Base-by-base conservation (phyloP, 768 basidiomycete genomes). In the Mycena albidolilacea region DNA sequence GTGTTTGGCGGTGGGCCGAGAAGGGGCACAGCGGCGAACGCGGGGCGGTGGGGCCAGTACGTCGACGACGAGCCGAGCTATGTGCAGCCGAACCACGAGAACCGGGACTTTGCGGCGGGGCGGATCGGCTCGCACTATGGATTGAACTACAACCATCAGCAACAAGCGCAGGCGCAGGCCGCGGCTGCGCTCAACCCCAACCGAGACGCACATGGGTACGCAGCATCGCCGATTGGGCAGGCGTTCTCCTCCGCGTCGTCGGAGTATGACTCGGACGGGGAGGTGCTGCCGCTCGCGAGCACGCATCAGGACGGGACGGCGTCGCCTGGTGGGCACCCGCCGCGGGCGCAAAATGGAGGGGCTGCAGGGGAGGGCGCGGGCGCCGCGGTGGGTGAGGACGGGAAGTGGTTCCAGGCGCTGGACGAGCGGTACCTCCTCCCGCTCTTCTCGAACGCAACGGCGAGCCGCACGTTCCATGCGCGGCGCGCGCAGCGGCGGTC, bases 381-480 rank as follows among this genome's bases (percentile, higher is more conserved):
- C 61, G 65, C 66, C 63, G 70, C 12, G 5, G 67, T 83, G 5
- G 87, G 84, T 5, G 92, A 93, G 70, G 96, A 97, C 65, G 93
- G 95, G 38, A 95, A 95, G 81, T 98, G 97, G 96, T 98, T 98
- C 91, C 96, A 97, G 77, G 88, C 93, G 57, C 83, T 99, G 48
- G 97, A 99, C 82, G 97, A 99, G 83, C 89, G 96, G 75, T 99
- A 97, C 81, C 85, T 99, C 21, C 83, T 99, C 3, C 97, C 97
- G 23, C 85, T 98, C 46, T 99, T 96, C 85, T 95, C 95, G 60
- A 97, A 97, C 78, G 95, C 94, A 17, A 96, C 95, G 0, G 95
- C 95, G 19, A 95, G 93, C 75, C 87, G 95, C 77, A 93, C 92
- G 72, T 95, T 95, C 86, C 92, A 96, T 77, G 95, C 95, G 3